phyloP scores from a whole-genome alignment of 169 alveolate species.

The Eimeria mitis region DNA sequence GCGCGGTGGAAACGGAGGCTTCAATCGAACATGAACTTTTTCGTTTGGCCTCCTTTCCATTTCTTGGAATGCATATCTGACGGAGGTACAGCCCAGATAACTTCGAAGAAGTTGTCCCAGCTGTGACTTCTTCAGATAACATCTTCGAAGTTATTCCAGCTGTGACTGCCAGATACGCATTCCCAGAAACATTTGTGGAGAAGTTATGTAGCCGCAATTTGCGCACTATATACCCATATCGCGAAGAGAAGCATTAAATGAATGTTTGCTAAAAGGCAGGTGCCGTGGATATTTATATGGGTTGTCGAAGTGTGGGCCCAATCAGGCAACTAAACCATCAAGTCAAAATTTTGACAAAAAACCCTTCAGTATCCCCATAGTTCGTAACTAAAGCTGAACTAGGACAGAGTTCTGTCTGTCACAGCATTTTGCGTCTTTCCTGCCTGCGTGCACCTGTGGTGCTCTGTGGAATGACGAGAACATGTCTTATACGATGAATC shows the following conservation, averaged over 20 bases:
- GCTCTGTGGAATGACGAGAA: constrained; percentile 2
- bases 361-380: background rate
- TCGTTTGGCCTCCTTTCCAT: background rate
- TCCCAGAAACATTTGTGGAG: background rate
- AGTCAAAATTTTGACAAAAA: background rate
- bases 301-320: background rate
- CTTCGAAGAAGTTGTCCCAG: too few relatives aligned
- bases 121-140: too few relatives aligned
- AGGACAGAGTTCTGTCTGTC: constrained; percentile 9
- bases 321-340: background rate
- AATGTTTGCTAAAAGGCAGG: background rate
- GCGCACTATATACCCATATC: background rate
- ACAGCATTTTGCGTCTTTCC: background rate
- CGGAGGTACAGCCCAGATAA: too few relatives aligned
- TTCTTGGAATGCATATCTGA: too few relatives aligned
- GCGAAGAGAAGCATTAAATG: background rate
- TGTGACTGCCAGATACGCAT: background rate
- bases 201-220: background rate
- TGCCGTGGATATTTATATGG: background rate
- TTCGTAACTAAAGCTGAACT: background rate
- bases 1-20: background rate
- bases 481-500: background rate
- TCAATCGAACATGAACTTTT: background rate
- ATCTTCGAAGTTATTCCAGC: background rate
- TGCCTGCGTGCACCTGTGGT: constrained; percentile 38